Base-by-base conservation (phyloP, 352 stramenopile genomes). In the Pythium angustatum region DNA sequence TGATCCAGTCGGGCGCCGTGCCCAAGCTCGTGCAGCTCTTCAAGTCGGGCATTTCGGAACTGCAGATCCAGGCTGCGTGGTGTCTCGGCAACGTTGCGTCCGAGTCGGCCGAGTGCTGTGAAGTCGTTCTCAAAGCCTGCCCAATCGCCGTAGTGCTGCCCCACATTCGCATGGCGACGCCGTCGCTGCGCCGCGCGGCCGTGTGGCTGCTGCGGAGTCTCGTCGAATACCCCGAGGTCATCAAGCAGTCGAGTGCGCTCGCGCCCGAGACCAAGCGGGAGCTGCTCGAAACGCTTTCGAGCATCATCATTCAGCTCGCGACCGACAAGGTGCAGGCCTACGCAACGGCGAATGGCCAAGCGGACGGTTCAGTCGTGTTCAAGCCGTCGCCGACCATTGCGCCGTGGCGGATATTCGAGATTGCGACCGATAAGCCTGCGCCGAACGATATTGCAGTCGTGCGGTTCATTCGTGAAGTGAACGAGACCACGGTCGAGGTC, bases 21-120 rank as follows among this genome's bases (percentile, higher is more conserved):
- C 84, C 85, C 0, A 84, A 90, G 58, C 77, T 96, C 40, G 85
- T 93, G 44, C 77, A 92, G 63, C 72, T 96, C 22, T 91, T 96
- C 71, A 84, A 94, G 61, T 90, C 79, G 15, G 87, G 87, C 26
- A 90, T 96, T 53, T 94, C 87, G 28, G 87, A 96, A 67, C 71
- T 96, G 53, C 87, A 96, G 68, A 92, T 96, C 71, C 87, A 96
- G 55, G 85, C 85, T 2, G 85, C 87, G 22, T 96, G 87, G 87
- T 93, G 85, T 69, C 76, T 96, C 6, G 87, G 87, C 22, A 96
- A 96, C 61, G 88, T 96, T 30, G 85, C 87, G 44, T 91, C 81
- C 36, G 85, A 91, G 55, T 92, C 83, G 28, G 58, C 85, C 14
- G 71, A 73, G 31, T 90, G 78, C 63, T 96, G 87, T 48, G 79